phyloP scores from a whole-genome alignment of 2,329 filamentous ascomycete species.

The Beauveria sp. region DNA sequence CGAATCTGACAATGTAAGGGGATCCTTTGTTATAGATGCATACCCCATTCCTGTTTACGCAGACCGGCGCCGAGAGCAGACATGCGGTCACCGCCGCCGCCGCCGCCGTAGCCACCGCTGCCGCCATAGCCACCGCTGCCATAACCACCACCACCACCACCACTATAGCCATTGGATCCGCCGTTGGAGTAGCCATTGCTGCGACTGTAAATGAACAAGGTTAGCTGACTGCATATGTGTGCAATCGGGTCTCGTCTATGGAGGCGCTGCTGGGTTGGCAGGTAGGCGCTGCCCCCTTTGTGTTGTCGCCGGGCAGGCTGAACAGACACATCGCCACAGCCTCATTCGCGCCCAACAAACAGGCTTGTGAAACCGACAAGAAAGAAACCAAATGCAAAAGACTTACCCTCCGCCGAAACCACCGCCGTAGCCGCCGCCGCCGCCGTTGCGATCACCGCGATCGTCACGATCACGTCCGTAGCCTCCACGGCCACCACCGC shows the following conservation, averaged over 20 bases:
- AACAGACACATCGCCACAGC: neutral
- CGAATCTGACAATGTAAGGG: conserved; percentile 20
- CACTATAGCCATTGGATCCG: conserved; percentile 19
- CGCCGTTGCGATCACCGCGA: conserved; percentile 31
- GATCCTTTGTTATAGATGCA: conserved; percentile 29
- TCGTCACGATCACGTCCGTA: conserved; percentile 29
- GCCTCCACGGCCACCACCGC: conserved; percentile 24
- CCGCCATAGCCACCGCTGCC: conserved; percentile 31
- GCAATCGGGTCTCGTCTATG: neutral
- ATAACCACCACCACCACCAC: conserved; percentile 32
- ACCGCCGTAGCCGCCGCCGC: conserved; percentile 24
- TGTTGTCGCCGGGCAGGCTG: neutral
- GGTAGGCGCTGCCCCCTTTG: no score
- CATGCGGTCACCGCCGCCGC: conserved; percentile 87
- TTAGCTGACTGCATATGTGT: conserved; percentile 25
- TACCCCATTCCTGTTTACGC: conserved; percentile 85
- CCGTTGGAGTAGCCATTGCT: conserved; percentile 35
- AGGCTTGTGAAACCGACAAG: neutral
- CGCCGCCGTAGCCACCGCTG: conserved; percentile 19
- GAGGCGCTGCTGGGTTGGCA: no score
- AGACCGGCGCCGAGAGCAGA: conserved; percentile 79
- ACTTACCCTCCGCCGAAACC: conserved; percentile 30
- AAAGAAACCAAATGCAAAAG: conserved; percentile 12
- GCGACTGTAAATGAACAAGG: conserved; percentile 31
- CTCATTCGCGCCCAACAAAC: neutral